These are phyloP conservation scores for Obba rivulosa DNA, from an alignment of 768 basidiomycete species.

Conservation along the genomic window DNA sequence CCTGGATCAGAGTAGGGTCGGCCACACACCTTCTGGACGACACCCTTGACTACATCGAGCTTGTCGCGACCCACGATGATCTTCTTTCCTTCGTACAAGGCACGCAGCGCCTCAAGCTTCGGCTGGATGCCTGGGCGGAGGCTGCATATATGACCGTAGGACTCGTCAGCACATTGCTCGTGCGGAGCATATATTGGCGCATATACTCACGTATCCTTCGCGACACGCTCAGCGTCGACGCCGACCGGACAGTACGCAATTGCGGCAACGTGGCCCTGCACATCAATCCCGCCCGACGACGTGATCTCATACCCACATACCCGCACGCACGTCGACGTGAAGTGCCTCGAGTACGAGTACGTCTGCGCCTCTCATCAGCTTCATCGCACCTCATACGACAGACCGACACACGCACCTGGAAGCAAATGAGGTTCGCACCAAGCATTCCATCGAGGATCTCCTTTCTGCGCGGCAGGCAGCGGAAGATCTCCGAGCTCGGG, in stretches of 20 bases:
- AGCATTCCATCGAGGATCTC: slow-evolving; percentile 98
- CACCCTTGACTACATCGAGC: slow-evolving; percentile 97
- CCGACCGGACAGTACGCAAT: slow-evolving; percentile 94
- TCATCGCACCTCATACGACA: not conserved
- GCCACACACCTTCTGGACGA: slow-evolving; percentile 78
- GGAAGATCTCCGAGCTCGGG: slow-evolving; percentile 94
- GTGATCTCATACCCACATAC: slow-evolving; percentile 94
- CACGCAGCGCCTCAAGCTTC: slow-evolving; percentile 80
- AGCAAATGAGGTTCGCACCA: slow-evolving; percentile 92
- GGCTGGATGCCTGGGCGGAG: slow-evolving; percentile 78
- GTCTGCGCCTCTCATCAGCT: slow-evolving; percentile 39
- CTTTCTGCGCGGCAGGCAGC: slow-evolving; percentile 61
- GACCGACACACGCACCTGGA: slow-evolving; percentile 45
- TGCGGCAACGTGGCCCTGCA: slow-evolving; percentile 76
- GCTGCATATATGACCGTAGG: slow-evolving; percentile 28
- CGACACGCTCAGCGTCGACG: slow-evolving; percentile 88
- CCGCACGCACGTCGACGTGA: slow-evolving; percentile 89
- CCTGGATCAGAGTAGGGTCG: not conserved
- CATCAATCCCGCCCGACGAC: slow-evolving; percentile 60
- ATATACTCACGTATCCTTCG: slow-evolving; percentile 59
- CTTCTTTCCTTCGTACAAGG: slow-evolving; percentile 93
- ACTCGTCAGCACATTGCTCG: slow-evolving; percentile 2
- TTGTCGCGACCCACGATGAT: slow-evolving; percentile 98
- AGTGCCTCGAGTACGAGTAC: slow-evolving; percentile 93
- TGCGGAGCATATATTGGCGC: not conserved